A percentile compares a stretch with the other conserved stretches of the same genome.
These are phyloP conservation scores for Musa beccarii DNA, from an alignment of 176 grass and related monocot genomes.

Conservation along the genomic window DNA sequence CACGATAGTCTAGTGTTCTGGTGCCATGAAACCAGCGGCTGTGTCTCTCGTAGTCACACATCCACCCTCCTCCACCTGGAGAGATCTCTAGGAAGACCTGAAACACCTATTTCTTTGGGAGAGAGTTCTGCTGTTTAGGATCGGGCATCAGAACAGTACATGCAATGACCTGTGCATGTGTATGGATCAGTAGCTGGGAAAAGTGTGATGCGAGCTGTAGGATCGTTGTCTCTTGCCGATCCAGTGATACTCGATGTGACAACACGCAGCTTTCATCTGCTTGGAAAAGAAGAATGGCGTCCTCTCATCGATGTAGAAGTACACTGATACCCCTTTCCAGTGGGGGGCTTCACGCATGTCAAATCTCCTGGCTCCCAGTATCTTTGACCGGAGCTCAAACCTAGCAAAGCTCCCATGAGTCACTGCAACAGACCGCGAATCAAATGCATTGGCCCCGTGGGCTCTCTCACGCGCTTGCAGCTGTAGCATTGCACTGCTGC, in stretches of 20 bases:
- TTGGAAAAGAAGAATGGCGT: neutral
- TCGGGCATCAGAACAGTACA: neutral
- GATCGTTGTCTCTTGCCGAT: too few species aligned
- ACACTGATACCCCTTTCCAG: slow-evolving; percentile 1
- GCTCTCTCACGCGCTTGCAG: too few species aligned
- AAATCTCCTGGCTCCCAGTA: neutral
- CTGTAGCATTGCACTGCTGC: too few species aligned
- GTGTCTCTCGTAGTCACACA: too few species aligned
- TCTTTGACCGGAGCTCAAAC: neutral
- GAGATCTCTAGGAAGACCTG: too few species aligned
- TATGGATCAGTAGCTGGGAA: neutral
- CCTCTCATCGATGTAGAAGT: neutral
- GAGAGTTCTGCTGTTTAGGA: too few species aligned
- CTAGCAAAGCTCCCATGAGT: neutral
- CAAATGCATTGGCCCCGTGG: too few species aligned
- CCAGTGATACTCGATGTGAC: slow-evolving; percentile 3
- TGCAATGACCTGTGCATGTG: slow-evolving; percentile 1
- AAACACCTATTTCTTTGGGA: too few species aligned
- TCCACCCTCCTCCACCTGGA: too few species aligned
- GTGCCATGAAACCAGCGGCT: too few species aligned
- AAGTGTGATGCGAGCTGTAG: too few species aligned
- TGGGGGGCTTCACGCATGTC: neutral
- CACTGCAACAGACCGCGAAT: neutral
- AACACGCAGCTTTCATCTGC: neutral
- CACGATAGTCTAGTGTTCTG: neutral